Evolutionary conservation across 192 early-diverging fungal genomes (phyloP).

Genomic region (Backusella sp.): DNA sequence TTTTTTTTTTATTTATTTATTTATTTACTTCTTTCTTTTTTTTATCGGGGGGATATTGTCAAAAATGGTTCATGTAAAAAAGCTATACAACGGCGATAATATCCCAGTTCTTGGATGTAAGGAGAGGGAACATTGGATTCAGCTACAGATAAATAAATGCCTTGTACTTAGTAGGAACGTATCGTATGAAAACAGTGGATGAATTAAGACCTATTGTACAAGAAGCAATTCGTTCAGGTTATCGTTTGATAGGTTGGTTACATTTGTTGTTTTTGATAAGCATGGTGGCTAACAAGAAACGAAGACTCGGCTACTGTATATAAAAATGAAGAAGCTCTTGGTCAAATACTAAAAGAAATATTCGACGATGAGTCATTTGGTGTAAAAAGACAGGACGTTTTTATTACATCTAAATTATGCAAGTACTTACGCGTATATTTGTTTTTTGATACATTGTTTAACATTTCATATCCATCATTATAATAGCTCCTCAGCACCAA

Average conservation of each 20-base stretch:
- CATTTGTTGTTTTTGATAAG: background rate
- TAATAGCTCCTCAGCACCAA: slow-evolving; percentile 63
- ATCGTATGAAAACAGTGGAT: slow-evolving; percentile 36
- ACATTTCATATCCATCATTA: background rate
- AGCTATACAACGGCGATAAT: background rate
- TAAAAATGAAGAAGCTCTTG: slow-evolving; percentile 61
- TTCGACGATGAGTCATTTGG: slow-evolving; percentile 43
- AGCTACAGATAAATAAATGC: background rate
- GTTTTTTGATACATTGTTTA: background rate
- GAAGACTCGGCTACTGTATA: slow-evolving; percentile 69
- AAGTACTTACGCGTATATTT: slow-evolving; percentile 3
- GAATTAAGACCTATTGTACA: slow-evolving; percentile 35
- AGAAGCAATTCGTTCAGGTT: slow-evolving; percentile 42
- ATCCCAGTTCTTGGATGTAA: slow-evolving; percentile 16
- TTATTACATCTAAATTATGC: slow-evolving; percentile 70
- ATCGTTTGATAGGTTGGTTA: slow-evolving; percentile 42
- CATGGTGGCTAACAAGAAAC: background rate
- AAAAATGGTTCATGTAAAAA: slow-evolving; percentile 5
- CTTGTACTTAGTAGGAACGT: slow-evolving; percentile 42
- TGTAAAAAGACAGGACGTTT: slow-evolving; percentile 59
- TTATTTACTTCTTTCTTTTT: background rate
- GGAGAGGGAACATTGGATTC: background rate
- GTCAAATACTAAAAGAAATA: slow-evolving; percentile 45
- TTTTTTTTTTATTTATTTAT: background rate
- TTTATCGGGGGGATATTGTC: no score